These are phyloP conservation scores for Blastomyces emzantsi DNA, from an alignment of 2,329 filamentous ascomycete genomes.

Conservation along the genomic window DNA sequence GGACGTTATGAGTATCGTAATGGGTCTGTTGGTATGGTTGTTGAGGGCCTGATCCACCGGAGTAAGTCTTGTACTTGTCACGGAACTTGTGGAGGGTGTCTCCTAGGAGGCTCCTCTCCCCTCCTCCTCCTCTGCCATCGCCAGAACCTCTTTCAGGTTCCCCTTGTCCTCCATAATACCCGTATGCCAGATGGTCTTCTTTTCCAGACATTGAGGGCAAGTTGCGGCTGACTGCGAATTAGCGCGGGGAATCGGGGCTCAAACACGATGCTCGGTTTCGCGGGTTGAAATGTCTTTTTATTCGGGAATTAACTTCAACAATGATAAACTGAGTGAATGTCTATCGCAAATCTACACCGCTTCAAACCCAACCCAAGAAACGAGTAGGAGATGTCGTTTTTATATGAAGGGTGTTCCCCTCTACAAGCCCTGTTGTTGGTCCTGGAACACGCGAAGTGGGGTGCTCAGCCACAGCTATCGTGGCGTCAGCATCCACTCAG, in stretches of 20 bases:
- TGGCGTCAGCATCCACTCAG: not conserved
- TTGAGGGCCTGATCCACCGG: constrained; percentile 6
- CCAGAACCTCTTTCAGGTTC: constrained; percentile 22
- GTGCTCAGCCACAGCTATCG: not conserved
- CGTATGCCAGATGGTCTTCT: constrained; percentile 49
- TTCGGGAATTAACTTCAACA: not conserved
- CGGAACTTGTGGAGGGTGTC: constrained; percentile 44
- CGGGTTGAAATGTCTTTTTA: not conserved
- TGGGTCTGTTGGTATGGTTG: constrained; percentile 12
- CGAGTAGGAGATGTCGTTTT: not conserved
- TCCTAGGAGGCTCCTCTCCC: constrained; percentile 43
- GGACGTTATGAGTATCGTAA: constrained; percentile 8
- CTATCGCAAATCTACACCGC: not conserved
- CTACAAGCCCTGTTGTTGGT: not conserved
- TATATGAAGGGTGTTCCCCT: not conserved
- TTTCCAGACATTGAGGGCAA: constrained; percentile 26
- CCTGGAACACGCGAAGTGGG: constrained; percentile 1
- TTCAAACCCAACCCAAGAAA: not conserved
- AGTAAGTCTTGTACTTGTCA: constrained; percentile 28
- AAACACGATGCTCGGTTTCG: not conserved
- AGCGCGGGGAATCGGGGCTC: constrained; percentile 1
- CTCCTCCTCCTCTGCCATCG: constrained; percentile 22
- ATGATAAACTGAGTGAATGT: not conserved
- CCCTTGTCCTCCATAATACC: constrained; percentile 39
- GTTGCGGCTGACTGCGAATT: not conserved